Base-by-base conservation (phyloP, 257 asterid species). In the Schizonepeta tenuifolia region DNA sequence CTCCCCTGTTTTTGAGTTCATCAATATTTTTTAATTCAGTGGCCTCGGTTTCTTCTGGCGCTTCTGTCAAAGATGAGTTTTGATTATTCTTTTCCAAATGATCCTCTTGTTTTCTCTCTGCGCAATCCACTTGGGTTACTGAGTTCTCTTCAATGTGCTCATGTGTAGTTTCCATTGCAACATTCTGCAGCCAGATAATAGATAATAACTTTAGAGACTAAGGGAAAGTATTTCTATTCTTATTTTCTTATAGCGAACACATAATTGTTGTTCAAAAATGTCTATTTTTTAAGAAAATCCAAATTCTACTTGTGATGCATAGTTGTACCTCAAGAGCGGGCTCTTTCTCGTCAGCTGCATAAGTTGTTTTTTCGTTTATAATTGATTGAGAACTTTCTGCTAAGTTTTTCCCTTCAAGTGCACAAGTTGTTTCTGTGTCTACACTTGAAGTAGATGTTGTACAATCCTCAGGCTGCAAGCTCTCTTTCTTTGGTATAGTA, bases 171-270 rank as follows among this genome's bases (percentile, higher is more conserved):
- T 49, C 44, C 38, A 67, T n/a, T 24, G 67, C 66, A 50, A 58
- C 77, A 72, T 55, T 76, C 89, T 85, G 75, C 74, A 71, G 61
- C 64, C 56, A 66, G 69, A 72, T 28, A 26, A 41, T 28, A 57
- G 28, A 8, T 61, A 65, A 28, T 64, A 49, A 41, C 51, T 59
- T 40, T 65, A 20, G 49, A 73, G 18, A 35, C 7, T 69, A 63
- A 9, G 41, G 55, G 51, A 22, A 36, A 28, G 12, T n/a, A 67
- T 24, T 62, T 50, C 9, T 35, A 6, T 67, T 9, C 61, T 5
- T 72, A 8, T 18, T 4, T 14, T 65, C 50, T 59, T 47, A 22
- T 50, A 13, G 8, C 7, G 66, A 5, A 67, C 31, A 14, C 22
- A 22, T 20, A 24, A 24, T 24, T 24, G 33, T 44, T 74, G 24